Percentiles rank a stretch among this genome's conserved stretches.
Conservation (phyloP, 805 yeast species). For the Candida takata region DNA sequence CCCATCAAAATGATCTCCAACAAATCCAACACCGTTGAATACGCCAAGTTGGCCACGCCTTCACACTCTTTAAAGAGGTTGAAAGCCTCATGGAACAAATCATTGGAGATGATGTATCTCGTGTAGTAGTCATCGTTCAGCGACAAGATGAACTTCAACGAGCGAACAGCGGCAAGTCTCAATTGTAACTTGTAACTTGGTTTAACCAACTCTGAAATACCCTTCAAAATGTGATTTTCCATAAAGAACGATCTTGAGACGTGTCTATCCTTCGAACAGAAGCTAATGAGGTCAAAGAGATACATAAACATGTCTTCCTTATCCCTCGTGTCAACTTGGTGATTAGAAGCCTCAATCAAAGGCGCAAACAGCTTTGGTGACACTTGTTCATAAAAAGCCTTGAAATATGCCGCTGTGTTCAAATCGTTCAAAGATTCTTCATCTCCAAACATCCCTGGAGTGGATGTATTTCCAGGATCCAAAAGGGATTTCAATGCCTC, state of each 20-base stretch:
- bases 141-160: constrained; percentile 54
- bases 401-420: constrained; percentile 40
- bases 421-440: constrained; percentile 21
- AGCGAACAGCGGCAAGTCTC: constrained; percentile 61
- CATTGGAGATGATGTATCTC: constrained; percentile 47
- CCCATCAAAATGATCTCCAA: constrained; percentile 37
- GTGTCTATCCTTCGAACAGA: constrained; percentile 49
- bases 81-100: constrained; percentile 44
- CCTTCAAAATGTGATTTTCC: constrained; percentile 49
- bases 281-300: constrained; percentile 64
- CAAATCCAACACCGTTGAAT: constrained; percentile 70
- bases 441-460: constrained; percentile 16
- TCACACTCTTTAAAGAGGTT: constrained; percentile 41
- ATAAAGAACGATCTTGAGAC: constrained; percentile 57
- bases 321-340: constrained; percentile 2
- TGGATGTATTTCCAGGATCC: constrained; percentile 35
- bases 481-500: constrained; percentile 75
- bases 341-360: constrained; percentile 26
- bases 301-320: constrained; percentile 44
- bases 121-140: constrained; percentile 59
- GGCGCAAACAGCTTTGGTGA: constrained; percentile 52
- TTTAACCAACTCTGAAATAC: constrained; percentile 44
- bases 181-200: constrained; percentile 37
- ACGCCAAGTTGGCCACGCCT: constrained; percentile 53
- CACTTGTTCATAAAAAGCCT: constrained; percentile 53